Base-by-base conservation (phyloP, 2,329 filamentous ascomycete genomes). In the Monosporascus sp. region DNA sequence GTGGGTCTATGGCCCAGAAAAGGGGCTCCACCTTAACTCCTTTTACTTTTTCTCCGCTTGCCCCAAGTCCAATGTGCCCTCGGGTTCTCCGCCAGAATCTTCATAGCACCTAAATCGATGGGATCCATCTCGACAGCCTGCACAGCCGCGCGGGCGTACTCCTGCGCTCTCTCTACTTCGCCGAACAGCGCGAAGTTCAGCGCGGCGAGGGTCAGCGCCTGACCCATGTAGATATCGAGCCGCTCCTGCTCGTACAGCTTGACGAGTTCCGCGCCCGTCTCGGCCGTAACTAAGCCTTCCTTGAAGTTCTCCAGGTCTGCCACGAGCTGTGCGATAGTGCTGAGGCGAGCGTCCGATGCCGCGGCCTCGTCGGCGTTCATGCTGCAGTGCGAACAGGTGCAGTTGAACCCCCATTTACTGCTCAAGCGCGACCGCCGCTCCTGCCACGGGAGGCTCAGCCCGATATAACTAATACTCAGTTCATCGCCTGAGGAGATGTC, bases 141-240 rank as follows among this genome's bases (percentile, higher is more conserved):
- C 2, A 59, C 64, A 3, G 72, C 72, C 38, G 58, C 49, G 1
- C n/a, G 22, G 2, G 71, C 72, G 53, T 68, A 71, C 50, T 60
- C 58, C 2, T 50, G 57, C 1, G 70, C 65, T 52, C 61, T 60
- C 36, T 61, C 61, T 53, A 67, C 67, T 31, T 67, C 62, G 14
- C 67, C 70, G 53, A 72, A 70, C 50, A 72, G 62, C 11, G 68
- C 67, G 38, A 63, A 70, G 45, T 73, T 70, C n/a, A 74, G 60
- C 18, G 72, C 72, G 1, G 72, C 72, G 1, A 67, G 61, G 2
- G 68, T 70, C 51, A 70, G 70, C 4, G 67, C 68, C n/a, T 62
- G 62, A 2, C 65, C 69, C 6, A 73, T 54, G 36, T 70, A 67
- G 14, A 64, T 62, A 20, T 68, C 53, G 9, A 74, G 58, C 5